phyloP scores from a whole-genome alignment of 257 asterid species.

The Jacaranda mimosifolia region DNA sequence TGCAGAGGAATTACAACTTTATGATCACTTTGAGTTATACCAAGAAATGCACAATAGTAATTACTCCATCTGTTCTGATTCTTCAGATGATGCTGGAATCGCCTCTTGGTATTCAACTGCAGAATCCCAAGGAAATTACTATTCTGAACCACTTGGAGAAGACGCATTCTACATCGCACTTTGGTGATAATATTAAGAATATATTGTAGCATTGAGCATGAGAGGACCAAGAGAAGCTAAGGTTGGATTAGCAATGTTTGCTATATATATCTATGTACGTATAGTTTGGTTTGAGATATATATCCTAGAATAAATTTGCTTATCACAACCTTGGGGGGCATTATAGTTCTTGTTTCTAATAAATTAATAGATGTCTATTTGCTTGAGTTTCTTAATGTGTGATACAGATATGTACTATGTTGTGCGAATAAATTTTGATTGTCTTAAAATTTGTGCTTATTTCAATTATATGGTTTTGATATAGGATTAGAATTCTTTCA shows the following conservation, averaged over 20 bases:
- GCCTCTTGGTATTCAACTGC: not conserved
- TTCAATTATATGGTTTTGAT: not conserved
- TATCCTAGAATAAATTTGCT: constrained; percentile 17
- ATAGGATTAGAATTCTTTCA: not conserved
- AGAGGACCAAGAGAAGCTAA: not conserved
- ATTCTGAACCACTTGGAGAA: constrained; percentile 20
- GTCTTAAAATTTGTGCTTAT: too few species aligned
- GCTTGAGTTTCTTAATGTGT: too few species aligned
- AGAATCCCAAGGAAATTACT: not conserved
- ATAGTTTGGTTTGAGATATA: not conserved
- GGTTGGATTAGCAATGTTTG: not conserved
- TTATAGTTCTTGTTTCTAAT: not conserved
- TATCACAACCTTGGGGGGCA: not conserved
- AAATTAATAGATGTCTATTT: too few species aligned
- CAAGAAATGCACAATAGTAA: constrained; percentile 5
- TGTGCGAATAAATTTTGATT: too few species aligned
- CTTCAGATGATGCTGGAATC: not conserved
- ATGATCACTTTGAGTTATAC: not conserved
- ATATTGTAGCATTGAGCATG: constrained; percentile 4
- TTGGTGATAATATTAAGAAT: not conserved
- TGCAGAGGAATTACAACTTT: not conserved
- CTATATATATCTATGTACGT: not conserved
- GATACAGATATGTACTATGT: too few species aligned
- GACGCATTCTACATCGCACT: not conserved
- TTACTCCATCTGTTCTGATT: not conserved